Conservation (phyloP, 306 rosid species). For the Trichosanthes truncata region DNA sequence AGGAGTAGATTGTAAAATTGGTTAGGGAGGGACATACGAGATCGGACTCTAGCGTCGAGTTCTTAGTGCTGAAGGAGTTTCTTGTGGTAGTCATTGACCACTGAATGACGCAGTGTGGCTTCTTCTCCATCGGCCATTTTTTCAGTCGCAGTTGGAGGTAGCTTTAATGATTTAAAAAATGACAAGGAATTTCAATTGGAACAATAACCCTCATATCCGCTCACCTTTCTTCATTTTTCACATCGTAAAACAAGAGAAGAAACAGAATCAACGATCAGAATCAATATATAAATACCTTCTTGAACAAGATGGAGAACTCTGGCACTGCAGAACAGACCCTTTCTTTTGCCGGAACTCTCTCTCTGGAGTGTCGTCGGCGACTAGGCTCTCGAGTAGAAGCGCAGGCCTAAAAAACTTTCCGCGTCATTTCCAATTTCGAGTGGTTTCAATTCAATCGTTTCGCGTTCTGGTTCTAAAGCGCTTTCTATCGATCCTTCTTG, state of each 20-base stretch:
- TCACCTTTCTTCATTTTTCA: background rate
- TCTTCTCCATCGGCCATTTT: constrained; percentile 64
- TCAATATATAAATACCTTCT: too few relatives aligned
- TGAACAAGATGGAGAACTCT: constrained; percentile 61
- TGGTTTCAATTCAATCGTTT: constrained; percentile 8
- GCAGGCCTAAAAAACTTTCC: constrained; percentile 47
- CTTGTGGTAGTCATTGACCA: constrained; percentile 59
- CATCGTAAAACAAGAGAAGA: background rate
- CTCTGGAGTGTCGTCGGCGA: constrained; percentile 79
- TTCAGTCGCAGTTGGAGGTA: too few relatives aligned
- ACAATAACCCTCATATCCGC: background rate
- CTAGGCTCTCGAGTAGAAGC: constrained; percentile 46
- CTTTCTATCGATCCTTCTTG: constrained; percentile 25
- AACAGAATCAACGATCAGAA: constrained; percentile 17
- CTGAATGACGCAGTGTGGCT: constrained; percentile 55
- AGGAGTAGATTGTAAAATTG: constrained; percentile 6
- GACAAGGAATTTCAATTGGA: background rate
- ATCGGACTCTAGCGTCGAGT: constrained; percentile 73
- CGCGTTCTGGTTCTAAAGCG: constrained; percentile 18
- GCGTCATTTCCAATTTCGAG: constrained; percentile 17
- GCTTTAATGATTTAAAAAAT: too few relatives aligned
- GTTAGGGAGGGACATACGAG: constrained; percentile 40
- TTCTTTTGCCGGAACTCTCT: constrained; percentile 38
- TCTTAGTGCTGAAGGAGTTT: constrained; percentile 85
- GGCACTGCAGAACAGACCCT: constrained; percentile 31